Base-by-base conservation (phyloP, 164 flowering plant genomes). In the Vitis rupestris region DNA sequence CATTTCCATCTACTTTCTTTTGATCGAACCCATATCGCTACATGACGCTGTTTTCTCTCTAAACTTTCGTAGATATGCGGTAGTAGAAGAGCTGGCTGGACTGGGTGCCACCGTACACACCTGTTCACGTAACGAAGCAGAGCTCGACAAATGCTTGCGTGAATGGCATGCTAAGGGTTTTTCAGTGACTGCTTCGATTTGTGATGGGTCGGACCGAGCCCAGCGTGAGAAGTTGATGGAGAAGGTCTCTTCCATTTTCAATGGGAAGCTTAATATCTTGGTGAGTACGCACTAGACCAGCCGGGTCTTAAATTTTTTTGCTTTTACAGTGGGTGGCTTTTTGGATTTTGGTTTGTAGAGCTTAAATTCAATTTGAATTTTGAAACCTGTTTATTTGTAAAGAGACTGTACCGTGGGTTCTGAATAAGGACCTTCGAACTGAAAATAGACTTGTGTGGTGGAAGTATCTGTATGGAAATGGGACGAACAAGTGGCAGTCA, bases 61-160 rank as follows among this genome's bases (percentile, higher is more conserved):
- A 37, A 57, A 8, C 16, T 7, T 1, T 2, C 31, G 12, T 64
- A 87, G 88, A 64, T 70, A 74, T 67, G 88, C 87, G 9, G 66
- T 78, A 14, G 90, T 85, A 71, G 87, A 85, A 69, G 90, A 86
- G n/a, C 71, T 86, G 54, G 82, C 82, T 0, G 80, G 65, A 56
- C 64, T 84, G 1, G 90, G 90, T 3, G 90, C 87, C 13, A 27
- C 51, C 9, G 73, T 84, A 12, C 78, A 86, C 68, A 77, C 84
- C 1, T 86, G 90, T 70, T 82, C 87, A 4, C 77, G 85, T 52
- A 84, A 81, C 63, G 82, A 81, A 48, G 61, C 48, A 0, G 83
- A 84, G 66, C 81, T 86, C 3, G 64, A 63, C 11, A 27, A 78
- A 61, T 66, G 86, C 70, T 74, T 86, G 66, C 54, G 56, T 48